These are phyloP conservation scores for Larix kaempferi DNA, from an alignment of 75 land plant species.

Conservation along the genomic window DNA sequence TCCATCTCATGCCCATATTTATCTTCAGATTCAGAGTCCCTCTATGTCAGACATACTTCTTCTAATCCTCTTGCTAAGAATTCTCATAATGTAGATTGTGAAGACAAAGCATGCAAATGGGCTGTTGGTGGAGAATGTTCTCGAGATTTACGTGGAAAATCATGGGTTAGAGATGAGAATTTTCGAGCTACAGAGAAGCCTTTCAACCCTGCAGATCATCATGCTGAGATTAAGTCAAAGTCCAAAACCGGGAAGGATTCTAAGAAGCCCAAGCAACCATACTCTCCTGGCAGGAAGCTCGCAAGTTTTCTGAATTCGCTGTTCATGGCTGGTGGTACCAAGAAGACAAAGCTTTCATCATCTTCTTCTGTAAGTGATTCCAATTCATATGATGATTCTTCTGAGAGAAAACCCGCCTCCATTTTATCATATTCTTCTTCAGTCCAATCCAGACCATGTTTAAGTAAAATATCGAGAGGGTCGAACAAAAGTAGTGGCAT, in stretches of 20 bases:
- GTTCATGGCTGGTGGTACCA: conserved; percentile 15
- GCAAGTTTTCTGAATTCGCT: conserved; percentile 47
- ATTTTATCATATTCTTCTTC: conserved; percentile 23
- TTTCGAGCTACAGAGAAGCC: not conserved
- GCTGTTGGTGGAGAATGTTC: not conserved
- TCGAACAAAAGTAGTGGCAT: conserved; percentile 9
- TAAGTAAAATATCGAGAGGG: conserved; percentile 31
- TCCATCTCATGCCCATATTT: not conserved
- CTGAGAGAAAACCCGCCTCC: conserved; percentile 7
- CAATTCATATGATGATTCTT: conserved; percentile 36
- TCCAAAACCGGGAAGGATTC: conserved; percentile 28
- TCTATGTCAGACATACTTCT: not conserved
- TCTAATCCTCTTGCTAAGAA: not conserved
- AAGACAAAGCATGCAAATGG: not conserved
- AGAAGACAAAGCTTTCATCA: not conserved
- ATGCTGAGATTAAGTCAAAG: not conserved
- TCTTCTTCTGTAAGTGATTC: not conserved
- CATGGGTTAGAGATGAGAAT: not conserved
- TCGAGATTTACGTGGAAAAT: not conserved
- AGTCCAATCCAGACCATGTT: conserved; percentile 32
- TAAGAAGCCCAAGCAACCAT: conserved; percentile 40
- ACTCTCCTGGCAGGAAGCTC: conserved; percentile 45
- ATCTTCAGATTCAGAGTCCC: conserved; percentile 8
- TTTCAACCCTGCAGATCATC: not conserved
- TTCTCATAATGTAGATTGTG: not conserved